Base-by-base conservation (phyloP, 805 yeast genomes). In the Pichia eremophila region DNA sequence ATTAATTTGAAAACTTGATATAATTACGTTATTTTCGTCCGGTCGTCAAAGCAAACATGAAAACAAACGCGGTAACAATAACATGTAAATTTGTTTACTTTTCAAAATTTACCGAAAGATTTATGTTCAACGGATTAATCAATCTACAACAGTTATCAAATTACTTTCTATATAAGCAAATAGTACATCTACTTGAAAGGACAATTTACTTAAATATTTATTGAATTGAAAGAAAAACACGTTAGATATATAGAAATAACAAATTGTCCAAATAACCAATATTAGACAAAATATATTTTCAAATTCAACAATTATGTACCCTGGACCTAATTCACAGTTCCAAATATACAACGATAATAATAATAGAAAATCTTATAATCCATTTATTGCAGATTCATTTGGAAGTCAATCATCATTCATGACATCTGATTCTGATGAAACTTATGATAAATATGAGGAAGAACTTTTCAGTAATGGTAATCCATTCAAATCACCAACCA, bases 401-500 rank as follows among this genome's bases (percentile, higher is more conserved):
- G 18, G 32, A 29, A 29, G 17, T 15, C 36, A 34, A 15, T 34
- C 18, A 14, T 34, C 36, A 1, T 34, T 34, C 7, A 34, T 25
- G 28, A 25, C 32, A 15, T 39, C 41, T 15, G 41, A 39, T 10
- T 39, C 41, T 9, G 47, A 40, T 34, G 41, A 39, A 9, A 39
- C 11, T 14, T 28, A 39, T 27, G 32, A 29, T 8, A 32, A 29
- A 25, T 41, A 29, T 22, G 49, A 47, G 22, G 17, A 25, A 5
- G 45, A 42, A 28, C 37, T 47, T 4, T 43, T 47, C 38, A 44
- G 39, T 40, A 43, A 47, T 17, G 44, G 40, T 11, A 47, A 39
- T 12, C 28, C 43, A n/a, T 43, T 46, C 17, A 10, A 36, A 27
- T 29, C 47, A 28, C 7, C 44, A 36, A 11, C 27, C 15, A 17